A percentile compares a stretch with the other conserved stretches of the same genome.
phyloP scores from a whole-genome alignment of 495 filamentous ascomycete genomes.

The Corynascus novoguineensis region DNA sequence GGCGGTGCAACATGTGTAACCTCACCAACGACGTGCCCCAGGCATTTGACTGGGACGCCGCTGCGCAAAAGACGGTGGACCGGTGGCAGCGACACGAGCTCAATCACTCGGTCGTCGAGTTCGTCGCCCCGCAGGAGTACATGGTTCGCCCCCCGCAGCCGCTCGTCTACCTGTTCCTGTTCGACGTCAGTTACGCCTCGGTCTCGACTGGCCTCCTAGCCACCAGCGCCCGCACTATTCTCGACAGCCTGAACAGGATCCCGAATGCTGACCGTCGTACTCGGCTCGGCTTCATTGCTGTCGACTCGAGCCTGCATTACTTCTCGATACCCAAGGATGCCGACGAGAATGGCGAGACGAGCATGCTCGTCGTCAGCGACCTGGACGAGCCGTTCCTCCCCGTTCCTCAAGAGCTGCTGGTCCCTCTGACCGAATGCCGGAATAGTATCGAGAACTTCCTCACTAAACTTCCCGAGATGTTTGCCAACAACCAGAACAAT shows the following conservation, averaged over 20 bases:
- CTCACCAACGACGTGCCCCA: slow-evolving; percentile 97
- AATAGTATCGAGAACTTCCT: slow-evolving; percentile 88
- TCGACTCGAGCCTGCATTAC: slow-evolving; percentile 92
- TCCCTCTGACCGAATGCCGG: slow-evolving; percentile 82
- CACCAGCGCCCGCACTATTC: slow-evolving; percentile 86
- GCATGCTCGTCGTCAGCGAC: slow-evolving; percentile 93
- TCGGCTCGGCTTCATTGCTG: slow-evolving; percentile 87
- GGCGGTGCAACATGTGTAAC: slow-evolving; percentile 99
- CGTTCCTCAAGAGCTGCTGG: slow-evolving; percentile 86
- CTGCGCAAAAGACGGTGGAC: slow-evolving; percentile 82
- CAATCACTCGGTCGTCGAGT: slow-evolving; percentile 92
- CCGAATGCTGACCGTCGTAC: slow-evolving; percentile 93
- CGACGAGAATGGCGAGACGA: slow-evolving; percentile 72
- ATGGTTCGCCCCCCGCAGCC: slow-evolving; percentile 98
- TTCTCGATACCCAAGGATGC: slow-evolving; percentile 88
- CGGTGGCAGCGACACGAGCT: slow-evolving; percentile 84
- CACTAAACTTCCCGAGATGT: slow-evolving; percentile 89
- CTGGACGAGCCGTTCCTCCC: slow-evolving; percentile 96
- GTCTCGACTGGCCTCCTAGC: slow-evolving; percentile 92
- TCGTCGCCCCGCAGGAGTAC: slow-evolving; percentile 96
- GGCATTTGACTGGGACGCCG: slow-evolving; percentile 95
- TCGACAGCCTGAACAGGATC: slow-evolving; percentile 93
- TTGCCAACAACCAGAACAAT: slow-evolving; percentile 82
- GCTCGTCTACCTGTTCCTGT: slow-evolving; percentile 94
- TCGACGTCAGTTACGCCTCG: slow-evolving; percentile 91